Percentiles rank a stretch among this genome's conserved stretches.
Evolutionary conservation across 2,329 filamentous ascomycete genomes (phyloP).

Genomic region (Penicillium hesseltinei): DNA sequence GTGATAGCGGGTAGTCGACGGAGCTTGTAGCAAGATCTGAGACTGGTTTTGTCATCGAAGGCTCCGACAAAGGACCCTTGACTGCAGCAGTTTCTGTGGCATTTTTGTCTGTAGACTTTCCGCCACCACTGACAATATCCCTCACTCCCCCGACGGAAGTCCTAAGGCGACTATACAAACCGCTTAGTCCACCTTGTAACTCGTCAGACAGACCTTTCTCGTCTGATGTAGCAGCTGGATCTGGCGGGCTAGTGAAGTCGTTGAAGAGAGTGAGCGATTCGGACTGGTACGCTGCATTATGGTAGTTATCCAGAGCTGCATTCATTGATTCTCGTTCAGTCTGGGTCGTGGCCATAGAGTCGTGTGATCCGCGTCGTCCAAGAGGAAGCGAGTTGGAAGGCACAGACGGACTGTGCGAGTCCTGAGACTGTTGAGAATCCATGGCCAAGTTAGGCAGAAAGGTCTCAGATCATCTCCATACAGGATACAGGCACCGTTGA

Average conservation of each 20-base stretch:
- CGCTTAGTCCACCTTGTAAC: constrained; percentile 80
- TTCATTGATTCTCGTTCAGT: constrained; percentile 73
- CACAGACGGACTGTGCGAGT: constrained; percentile 44
- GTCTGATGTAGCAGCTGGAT: constrained; percentile 63
- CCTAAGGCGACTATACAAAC: constrained; percentile 80
- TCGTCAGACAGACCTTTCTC: constrained; percentile 70
- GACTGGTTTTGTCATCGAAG: constrained; percentile 26
- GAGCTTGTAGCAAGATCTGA: constrained; percentile 22
- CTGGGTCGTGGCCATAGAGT: constrained; percentile 50
- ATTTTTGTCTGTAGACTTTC: constrained; percentile 32
- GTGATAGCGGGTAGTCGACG: constrained; percentile 26
- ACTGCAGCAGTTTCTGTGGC: constrained; percentile 24
- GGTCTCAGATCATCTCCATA: constrained; percentile 16
- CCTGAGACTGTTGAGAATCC: constrained; percentile 39
- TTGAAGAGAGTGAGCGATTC: constrained; percentile 88
- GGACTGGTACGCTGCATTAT: constrained; percentile 81
- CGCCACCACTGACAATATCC: constrained; percentile 46
- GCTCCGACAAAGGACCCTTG: constrained; percentile 31
- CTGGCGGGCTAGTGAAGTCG: constrained; percentile 69
- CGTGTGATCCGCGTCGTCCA: constrained; percentile 48
- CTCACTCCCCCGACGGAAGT: constrained; percentile 74
- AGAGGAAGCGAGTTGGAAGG: constrained; percentile 47
- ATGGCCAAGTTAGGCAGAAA: constrained; percentile 25
- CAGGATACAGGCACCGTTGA: background rate
- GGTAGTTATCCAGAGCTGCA: constrained; percentile 80